Percentiles rank a stretch among this genome's conserved stretches.
Evolutionary conservation across 495 filamentous ascomycete genomes (phyloP).

Genomic region (Bombardia bombarda): DNA sequence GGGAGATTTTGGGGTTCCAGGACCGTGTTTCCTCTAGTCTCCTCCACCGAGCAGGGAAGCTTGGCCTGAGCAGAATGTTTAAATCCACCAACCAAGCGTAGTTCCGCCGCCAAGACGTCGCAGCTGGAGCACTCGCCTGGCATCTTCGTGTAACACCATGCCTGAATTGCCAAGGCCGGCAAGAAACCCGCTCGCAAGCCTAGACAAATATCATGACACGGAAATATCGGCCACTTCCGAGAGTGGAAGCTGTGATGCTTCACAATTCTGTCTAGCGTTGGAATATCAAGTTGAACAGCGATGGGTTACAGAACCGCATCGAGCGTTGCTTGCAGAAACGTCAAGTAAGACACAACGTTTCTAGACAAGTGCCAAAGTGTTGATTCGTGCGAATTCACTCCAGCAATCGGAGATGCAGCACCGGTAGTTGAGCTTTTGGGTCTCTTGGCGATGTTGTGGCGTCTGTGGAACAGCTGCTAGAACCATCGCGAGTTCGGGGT

Average conservation of each 20-base stretch:
- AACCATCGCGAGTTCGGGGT: not conserved
- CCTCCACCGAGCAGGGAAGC: no score
- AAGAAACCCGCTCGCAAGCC: not conserved
- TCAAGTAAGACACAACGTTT: no score
- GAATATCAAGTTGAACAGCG: no score
- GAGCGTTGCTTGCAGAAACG: no score
- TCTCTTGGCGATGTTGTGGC: not conserved
- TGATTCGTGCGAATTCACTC: not conserved
- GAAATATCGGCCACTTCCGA: not conserved
- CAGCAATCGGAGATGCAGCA: not conserved
- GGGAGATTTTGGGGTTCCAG: no score
- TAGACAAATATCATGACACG: not conserved
- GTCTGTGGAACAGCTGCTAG: not conserved
- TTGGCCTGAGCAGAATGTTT: no score
- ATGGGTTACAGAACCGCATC: no score
- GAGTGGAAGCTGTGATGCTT: not conserved
- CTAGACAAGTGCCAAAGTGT: not conserved
- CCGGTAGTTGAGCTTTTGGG: not conserved
- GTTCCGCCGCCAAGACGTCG: not conserved
- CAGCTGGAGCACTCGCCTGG: slow-evolving; percentile 3
- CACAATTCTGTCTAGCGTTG: not conserved
- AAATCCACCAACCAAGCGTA: not conserved
- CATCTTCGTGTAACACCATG: slow-evolving; percentile 9
- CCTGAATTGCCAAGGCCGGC: not conserved
- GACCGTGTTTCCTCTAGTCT: no score